Base-by-base conservation (phyloP, 176 grass and related monocot genomes). In the Chloris gayana region DNA sequence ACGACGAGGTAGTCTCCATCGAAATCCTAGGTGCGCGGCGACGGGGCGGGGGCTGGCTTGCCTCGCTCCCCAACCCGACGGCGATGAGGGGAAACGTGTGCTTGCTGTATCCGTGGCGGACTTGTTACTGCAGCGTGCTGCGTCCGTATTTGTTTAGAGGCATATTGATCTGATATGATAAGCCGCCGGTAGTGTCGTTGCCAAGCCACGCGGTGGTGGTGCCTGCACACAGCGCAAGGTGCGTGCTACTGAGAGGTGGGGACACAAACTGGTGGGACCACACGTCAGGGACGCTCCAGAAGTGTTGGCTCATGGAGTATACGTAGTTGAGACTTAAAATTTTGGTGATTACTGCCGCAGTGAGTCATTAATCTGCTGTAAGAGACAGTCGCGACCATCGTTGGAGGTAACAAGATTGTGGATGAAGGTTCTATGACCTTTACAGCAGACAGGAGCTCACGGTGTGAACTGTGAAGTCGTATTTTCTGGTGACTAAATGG, bases 1-100 rank as follows among this genome's bases (percentile, higher is more conserved):
- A 79, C 7, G 74, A 42, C 19, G 63, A 46, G 62, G 70, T 51
- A 25, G 70, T 70, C 77, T 89, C 87, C 87, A 89, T 89, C 45
- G 57, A 29, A 77, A 72, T 76, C 87, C 76, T 89, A 71, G 44
- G 14, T 32, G 54, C 8, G 8, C 56, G 25, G 68, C 42, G 32
- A 12, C 31, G 27, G 32, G 50, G 32, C 32, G 69, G 14, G 15
- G 13, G 83, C 56, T 51, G 31, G 17, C 83, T 70, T 60, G 74
- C 35, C 30, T 75, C 53, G 68, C 80, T 34, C 32, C 49, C 54
- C 12, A 62, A 70, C 44, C 32, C 71, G 32, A 63, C 45, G 80
- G 50, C 34, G 74, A 74, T 10, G 31, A 24, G 14, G 19, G 45
- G 82, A 80, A 77, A 56, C 82, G 82, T 80, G 85, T 67, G 67